Evolutionary conservation across 192 early-diverging fungal species (phyloP).

Genomic region (Entrophospora sp.): DNA sequence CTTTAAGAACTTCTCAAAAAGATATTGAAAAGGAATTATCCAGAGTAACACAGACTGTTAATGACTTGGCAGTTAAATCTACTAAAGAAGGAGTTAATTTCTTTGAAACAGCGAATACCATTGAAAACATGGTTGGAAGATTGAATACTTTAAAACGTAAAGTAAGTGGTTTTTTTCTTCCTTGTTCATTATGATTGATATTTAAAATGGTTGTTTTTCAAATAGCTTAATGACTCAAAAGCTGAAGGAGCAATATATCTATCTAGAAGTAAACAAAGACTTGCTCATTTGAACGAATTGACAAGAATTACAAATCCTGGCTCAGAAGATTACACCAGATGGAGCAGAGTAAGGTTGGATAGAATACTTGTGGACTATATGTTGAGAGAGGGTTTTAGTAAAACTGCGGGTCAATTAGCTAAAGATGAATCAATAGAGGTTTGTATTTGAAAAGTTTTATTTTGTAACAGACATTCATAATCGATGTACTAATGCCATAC

Average conservation of each 20-base stretch:
- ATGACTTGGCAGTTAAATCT: slow-evolving; percentile 39
- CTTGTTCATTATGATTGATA: background rate
- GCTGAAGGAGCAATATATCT: slow-evolving; percentile 65
- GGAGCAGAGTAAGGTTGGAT: slow-evolving; percentile 81
- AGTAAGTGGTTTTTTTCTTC: slow-evolving; percentile 28
- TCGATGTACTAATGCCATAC: background rate
- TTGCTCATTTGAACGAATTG: slow-evolving; percentile 72
- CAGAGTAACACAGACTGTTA: slow-evolving; percentile 33
- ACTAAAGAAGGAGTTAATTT: slow-evolving; percentile 31
- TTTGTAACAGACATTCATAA: background rate
- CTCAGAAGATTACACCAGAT: slow-evolving; percentile 66
- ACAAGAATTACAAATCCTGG: slow-evolving; percentile 51
- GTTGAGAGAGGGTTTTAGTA: slow-evolving; percentile 74
- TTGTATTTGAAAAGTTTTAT: background rate
- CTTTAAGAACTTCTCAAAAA: slow-evolving; percentile 60
- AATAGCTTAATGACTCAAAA: slow-evolving; percentile 61
- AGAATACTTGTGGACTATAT: slow-evolving; percentile 93
- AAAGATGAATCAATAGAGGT: slow-evolving; percentile 57
- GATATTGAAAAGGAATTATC: slow-evolving; percentile 76
- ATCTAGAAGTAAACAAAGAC: slow-evolving; percentile 58
- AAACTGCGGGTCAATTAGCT: slow-evolving; percentile 66
- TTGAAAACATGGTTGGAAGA: slow-evolving; percentile 59
- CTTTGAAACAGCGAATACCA: slow-evolving; percentile 42
- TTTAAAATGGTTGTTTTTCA: slow-evolving; percentile 1
- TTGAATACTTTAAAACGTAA: slow-evolving; percentile 68